A percentile compares a stretch with the other conserved stretches of the same genome.
These are phyloP conservation scores for Colletotrichum somersetense DNA, from an alignment of 2,329 filamentous ascomycete genomes.

Conservation along the genomic window DNA sequence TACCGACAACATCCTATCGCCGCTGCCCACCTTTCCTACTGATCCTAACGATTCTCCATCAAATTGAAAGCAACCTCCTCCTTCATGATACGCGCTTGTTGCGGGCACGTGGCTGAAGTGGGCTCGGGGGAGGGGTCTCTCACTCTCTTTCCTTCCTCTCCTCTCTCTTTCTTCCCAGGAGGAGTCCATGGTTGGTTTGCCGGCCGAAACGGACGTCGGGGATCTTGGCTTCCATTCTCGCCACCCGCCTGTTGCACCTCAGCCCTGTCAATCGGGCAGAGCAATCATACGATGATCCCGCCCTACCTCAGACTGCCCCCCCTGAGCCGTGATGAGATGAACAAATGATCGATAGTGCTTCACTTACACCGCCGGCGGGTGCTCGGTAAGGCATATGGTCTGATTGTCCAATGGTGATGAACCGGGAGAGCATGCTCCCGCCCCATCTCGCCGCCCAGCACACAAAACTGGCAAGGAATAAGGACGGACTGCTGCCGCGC, in stretches of 20 bases:
- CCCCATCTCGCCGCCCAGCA: background rate
- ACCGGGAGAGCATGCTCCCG: background rate
- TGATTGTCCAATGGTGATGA: background rate
- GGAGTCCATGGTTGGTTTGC: background rate
- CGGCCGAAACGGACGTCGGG: constrained; percentile 1
- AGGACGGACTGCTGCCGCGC: background rate
- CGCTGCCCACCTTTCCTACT: background rate
- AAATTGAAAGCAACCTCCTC: background rate
- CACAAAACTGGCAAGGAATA: background rate
- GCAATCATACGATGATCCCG: background rate
- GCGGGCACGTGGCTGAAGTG: background rate
- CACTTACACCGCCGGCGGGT: background rate
- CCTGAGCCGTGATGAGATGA: background rate
- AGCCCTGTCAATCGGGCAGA: background rate
- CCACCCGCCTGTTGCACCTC: constrained; percentile 1
- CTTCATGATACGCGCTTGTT: background rate
- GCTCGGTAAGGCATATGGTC: background rate
- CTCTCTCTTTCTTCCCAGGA: background rate
- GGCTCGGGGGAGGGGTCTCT: background rate
- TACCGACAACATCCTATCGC: constrained; percentile 13
- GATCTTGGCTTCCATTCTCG: background rate
- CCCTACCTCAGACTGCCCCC: background rate
- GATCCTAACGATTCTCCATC: background rate
- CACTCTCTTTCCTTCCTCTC: background rate
- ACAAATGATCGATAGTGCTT: background rate